Base-by-base conservation (phyloP, 331 rosid species). In the Ulmus americana region DNA sequence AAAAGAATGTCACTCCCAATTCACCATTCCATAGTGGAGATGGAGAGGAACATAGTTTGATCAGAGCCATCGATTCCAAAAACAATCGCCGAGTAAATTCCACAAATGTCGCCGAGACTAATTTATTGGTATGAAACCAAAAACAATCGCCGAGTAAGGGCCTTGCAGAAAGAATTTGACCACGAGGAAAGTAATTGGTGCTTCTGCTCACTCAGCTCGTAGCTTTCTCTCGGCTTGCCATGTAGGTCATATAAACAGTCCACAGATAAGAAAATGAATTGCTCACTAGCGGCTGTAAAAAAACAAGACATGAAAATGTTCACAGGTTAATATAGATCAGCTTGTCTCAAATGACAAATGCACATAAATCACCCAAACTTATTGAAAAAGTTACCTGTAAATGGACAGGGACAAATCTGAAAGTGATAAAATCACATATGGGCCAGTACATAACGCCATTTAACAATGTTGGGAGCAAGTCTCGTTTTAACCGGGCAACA, bases 161-260 rank as follows among this genome's bases (percentile, higher is more conserved):
- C 54, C 59, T 47, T 18, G 42, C 60, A 22, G 71, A 67, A 44
- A 53, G 13, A 4, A 58, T 59, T 45, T 62, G 8, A 65, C 15
- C 46, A 45, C 2, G 44, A 53, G 67, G 20, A 46, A 59, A 69
- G 56, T 38, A 70, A 63, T 8, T 11, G 76, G 54, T 64, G 39
- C 28, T 11, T 55, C 38, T 13, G 12, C 44, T 58, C 54, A 60
- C 75, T 83, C 82, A 76, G 77, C 64, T 73, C 14, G 82, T 35
- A 35, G 88, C 90, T 85, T 85, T 89, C 74, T 85, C 86, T 39
- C 72, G 79, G 86, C 89, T 73, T 51, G 97, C 97, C 95, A 85
- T 92, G 77, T 92, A 92, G 16, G 98, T 92, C 68, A 92, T 79
- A 58, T 92, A 92, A 61, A 92, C 74, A 39, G 96, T 92, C 98